Conservation (phyloP, 148 eudicot genomes). For the Rhododendron williamsianum region DNA sequence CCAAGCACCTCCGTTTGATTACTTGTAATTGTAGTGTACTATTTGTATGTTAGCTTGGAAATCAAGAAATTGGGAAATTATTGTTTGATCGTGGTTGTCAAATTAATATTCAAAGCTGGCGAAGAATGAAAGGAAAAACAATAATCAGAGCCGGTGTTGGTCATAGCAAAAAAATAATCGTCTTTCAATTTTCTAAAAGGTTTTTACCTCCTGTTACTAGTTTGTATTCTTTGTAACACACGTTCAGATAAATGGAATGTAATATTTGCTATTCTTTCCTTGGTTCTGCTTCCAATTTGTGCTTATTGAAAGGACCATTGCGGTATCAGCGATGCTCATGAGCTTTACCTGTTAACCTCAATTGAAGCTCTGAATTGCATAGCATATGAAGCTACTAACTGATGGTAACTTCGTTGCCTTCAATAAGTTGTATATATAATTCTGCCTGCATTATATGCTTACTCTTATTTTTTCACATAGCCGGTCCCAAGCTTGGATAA, state of each 20-base stretch:
- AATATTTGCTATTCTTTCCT: not conserved
- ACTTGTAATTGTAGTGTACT: not conserved
- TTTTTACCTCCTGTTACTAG: not conserved
- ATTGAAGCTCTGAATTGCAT: not conserved
- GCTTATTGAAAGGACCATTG: not conserved
- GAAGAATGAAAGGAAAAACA: not conserved
- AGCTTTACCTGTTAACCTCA: not conserved
- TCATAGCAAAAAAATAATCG: not conserved
- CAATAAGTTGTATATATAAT: not conserved
- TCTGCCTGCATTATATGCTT: not conserved
- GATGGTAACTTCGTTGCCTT: not conserved
- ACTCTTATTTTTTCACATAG: not conserved
- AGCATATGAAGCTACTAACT: not conserved
- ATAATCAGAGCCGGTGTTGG: not conserved
- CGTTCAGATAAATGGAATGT: constrained; percentile 3
- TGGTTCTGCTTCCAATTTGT: not conserved
- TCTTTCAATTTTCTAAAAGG: not conserved
- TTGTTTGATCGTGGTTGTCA: not conserved
- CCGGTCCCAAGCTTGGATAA: not conserved
- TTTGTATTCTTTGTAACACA: constrained; percentile 5
- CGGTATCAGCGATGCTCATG: not conserved
- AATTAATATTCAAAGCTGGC: not conserved
- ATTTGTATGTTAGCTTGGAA: not conserved
- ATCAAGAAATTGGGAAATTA: not conserved
- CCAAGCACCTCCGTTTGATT: constrained; percentile 56